Evolutionary conservation across 768 basidiomycete genomes (phyloP), one percentile per base, ranked within the genome.

Genomic region (Rhizopogon roseolus): DNA sequence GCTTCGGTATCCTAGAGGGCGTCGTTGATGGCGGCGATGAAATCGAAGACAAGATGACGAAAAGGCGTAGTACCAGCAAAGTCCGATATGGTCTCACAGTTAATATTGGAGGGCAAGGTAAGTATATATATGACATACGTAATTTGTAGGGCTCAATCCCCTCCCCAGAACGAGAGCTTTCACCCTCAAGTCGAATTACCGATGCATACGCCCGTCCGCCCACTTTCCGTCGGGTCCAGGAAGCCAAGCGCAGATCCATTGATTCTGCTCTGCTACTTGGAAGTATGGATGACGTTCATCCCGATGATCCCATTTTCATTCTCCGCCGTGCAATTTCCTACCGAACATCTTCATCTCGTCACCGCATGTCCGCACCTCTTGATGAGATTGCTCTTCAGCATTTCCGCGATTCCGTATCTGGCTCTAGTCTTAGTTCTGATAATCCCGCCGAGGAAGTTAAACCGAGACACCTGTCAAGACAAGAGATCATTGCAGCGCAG

Each of bases 1-100:
- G 93, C 54, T 98, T 98, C 64, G 97, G 97, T 2, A 97, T 99
- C 53, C 74, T 82, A 36, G 96, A 97, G 38, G 97, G 95, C n/a
- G 93, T 99, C 2, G 96, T 98, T 2, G 95, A 98, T 67, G 97
- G 97, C 2, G 97, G 97, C 1, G 97, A 99, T 67, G 96, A 98
- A 63, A 82, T 99, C 1, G 97, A 99, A 69, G 96, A 98, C 66
- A 94, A 96, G 66, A 75, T 85, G 34, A 77, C 81, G 6, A 93
- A 93, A 71, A 76, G 94, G 54, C 78, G 86, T 58, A 96, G 92
- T 64, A 76, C 81, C 6, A 69, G 81, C 8, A 79, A 90, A 54
- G 90, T 98, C 36, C 78, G 93, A 52, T 98, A 98, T 66, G 81
- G 81, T n/a, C 72, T 99, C 52, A 75, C 79, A 10, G 80, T 86